These are phyloP conservation scores for Xylaria sp. DNA, from an alignment of 2,329 filamentous ascomycete genomes.

Conservation along the genomic window DNA sequence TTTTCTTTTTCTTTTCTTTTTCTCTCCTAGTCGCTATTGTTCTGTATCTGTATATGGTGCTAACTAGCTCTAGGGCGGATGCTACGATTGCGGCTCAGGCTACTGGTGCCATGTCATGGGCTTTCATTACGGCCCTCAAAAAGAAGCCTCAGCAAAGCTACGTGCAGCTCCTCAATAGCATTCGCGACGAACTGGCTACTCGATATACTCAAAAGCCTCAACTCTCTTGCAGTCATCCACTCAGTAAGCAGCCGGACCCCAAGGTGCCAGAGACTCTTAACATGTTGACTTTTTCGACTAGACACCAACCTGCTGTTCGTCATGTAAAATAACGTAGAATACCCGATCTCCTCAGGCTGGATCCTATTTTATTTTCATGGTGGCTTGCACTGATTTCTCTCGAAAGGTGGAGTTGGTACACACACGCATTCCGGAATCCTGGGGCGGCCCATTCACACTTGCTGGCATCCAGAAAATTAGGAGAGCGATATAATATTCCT, in stretches of 20 bases:
- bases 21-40: not conserved
- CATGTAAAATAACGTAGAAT: constrained; percentile 61
- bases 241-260: constrained; percentile 72
- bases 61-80: constrained; percentile 70
- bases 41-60: not conserved
- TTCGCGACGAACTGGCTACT: constrained; percentile 85
- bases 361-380: constrained; percentile 18
- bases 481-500: constrained; percentile 13
- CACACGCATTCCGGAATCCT: constrained; percentile 3
- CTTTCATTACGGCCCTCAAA: constrained; percentile 90
- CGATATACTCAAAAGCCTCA: constrained; percentile 97
- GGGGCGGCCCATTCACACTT: constrained; percentile 19
- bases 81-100: constrained; percentile 88
- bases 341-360: constrained; percentile 3
- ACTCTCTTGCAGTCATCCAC: constrained; percentile 92
- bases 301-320: constrained; percentile 75
- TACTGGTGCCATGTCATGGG: constrained; percentile 98
- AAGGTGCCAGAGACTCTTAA: constrained; percentile 18
- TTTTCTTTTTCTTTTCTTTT: not conserved
- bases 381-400: constrained; percentile 32
- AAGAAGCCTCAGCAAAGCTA: constrained; percentile 97
- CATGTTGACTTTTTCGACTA: constrained; percentile 48
- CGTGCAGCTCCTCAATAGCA: constrained; percentile 92
- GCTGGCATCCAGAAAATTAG: constrained; percentile 18
- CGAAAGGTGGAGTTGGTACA: constrained; percentile 23